These are phyloP conservation scores for Cutaneotrichosporon cyanovorans DNA, from an alignment of 1,284 basidiomycete genomes.

Conservation along the genomic window DNA sequence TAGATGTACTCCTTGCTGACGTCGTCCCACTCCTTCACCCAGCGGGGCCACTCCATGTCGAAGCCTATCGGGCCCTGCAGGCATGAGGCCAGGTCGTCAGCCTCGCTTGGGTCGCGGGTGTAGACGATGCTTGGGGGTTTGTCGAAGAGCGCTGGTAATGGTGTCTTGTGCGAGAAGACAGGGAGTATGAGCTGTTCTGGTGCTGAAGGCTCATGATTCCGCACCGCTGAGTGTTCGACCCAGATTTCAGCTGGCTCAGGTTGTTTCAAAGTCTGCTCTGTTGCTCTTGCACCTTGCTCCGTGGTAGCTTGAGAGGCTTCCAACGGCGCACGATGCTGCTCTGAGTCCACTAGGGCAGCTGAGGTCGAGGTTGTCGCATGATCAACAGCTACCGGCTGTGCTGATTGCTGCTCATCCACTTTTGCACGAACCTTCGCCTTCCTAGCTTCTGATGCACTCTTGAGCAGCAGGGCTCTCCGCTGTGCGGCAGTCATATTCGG, in stretches of 20 bases:
- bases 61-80: conserved; percentile 35
- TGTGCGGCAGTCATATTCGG: too few species aligned
- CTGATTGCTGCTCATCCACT: too few species aligned
- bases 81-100: conserved; percentile 28
- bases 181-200: not conserved
- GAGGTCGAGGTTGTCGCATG: too few species aligned
- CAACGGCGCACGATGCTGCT: too few species aligned
- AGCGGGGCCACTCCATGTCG: conserved; percentile 40
- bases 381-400: too few species aligned
- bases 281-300: too few species aligned
- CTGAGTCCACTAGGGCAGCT: too few species aligned
- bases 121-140: conserved; percentile 26
- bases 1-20: conserved; percentile 10
- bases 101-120: conserved; percentile 28
- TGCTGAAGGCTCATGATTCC: not conserved
- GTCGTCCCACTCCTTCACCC: conserved; percentile 6
- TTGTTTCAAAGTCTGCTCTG: too few species aligned
- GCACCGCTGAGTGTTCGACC: too few species aligned
- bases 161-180: conserved; percentile 19
- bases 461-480: not conserved
- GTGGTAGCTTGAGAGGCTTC: too few species aligned
- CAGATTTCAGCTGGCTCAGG: too few species aligned
- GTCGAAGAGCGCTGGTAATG: conserved; percentile 2
- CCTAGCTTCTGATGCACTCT: not conserved
- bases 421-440: not conserved